These are phyloP conservation scores for Saccharomycopsis sp. DNA, from an alignment of 805 yeast genomes.

Conservation along the genomic window DNA sequence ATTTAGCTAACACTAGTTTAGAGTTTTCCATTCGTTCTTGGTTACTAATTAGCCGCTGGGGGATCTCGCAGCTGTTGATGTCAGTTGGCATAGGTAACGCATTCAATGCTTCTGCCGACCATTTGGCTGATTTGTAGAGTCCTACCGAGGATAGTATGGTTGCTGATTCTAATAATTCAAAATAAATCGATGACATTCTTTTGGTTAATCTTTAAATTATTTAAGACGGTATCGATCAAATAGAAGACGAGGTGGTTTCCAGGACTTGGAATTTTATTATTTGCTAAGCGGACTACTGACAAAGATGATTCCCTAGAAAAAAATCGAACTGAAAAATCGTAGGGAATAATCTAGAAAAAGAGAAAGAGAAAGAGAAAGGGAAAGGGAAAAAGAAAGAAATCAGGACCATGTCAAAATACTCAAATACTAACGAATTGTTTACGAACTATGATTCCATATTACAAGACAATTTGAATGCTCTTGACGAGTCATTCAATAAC, in stretches of 20 bases:
- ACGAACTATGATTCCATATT: constrained; percentile 1
- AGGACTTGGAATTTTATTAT: not conserved
- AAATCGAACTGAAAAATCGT: too few relatives aligned
- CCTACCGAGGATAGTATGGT: constrained; percentile 10
- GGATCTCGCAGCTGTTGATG: too few relatives aligned
- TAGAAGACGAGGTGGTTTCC: not conserved
- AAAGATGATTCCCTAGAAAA: not conserved
- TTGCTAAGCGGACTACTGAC: not conserved
- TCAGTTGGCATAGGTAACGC: too few relatives aligned
- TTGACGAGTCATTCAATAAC: constrained; percentile 8
- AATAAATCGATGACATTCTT: constrained; percentile 1
- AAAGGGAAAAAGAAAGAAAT: not conserved
- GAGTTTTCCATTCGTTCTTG: constrained; percentile 33
- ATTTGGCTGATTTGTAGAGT: constrained; percentile 43
- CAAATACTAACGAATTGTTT: constrained; percentile 1
- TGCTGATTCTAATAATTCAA: constrained; percentile 13
- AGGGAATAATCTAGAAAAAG: too few relatives aligned
- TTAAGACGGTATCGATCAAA: not conserved
- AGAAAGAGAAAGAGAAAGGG: too few relatives aligned
- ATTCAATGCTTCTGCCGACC: constrained; percentile 76
- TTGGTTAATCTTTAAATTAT: not conserved
- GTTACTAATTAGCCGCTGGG: too few relatives aligned
- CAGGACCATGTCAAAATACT: not conserved
- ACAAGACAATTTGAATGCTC: constrained; percentile 5
- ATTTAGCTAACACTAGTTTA: constrained; percentile 52